Conservation (phyloP, 2,329 filamentous ascomycete genomes). For the Rhynchosporium agropyri region DNA sequence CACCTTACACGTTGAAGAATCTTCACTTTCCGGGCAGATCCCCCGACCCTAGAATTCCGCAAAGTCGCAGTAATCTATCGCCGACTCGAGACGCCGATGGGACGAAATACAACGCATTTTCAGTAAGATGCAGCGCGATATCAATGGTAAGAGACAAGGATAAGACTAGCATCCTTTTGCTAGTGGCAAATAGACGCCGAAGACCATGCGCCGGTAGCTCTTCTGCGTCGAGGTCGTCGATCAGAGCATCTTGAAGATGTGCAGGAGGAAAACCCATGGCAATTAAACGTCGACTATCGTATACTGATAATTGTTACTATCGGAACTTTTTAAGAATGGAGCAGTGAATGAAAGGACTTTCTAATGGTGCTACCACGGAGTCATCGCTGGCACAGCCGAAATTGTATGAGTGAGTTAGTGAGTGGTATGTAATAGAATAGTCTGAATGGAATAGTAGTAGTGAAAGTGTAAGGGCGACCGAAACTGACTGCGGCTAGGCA, state of each 20-base stretch:
- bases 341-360: too few species aligned
- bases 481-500: too few species aligned
- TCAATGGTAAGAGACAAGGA: background rate
- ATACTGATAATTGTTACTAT: too few species aligned
- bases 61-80: background rate
- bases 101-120: background rate
- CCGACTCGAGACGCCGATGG: background rate
- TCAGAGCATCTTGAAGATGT: background rate
- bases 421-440: too few species aligned
- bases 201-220: background rate
- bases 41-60: background rate
- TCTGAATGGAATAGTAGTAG: too few species aligned
- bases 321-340: too few species aligned
- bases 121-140: background rate
- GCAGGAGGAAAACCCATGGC: background rate
- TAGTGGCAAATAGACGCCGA: background rate
- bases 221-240: background rate
- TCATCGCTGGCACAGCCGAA: too few species aligned
- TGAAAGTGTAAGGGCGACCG: too few species aligned
- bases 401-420: too few species aligned
- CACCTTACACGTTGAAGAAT: background rate
- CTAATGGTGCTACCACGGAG: too few species aligned
- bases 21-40: background rate
- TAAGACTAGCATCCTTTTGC: background rate
- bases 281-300: too few species aligned